Base-by-base conservation (phyloP, 1,139 yeast species). In the Lodderomyces metapsilosis region DNA sequence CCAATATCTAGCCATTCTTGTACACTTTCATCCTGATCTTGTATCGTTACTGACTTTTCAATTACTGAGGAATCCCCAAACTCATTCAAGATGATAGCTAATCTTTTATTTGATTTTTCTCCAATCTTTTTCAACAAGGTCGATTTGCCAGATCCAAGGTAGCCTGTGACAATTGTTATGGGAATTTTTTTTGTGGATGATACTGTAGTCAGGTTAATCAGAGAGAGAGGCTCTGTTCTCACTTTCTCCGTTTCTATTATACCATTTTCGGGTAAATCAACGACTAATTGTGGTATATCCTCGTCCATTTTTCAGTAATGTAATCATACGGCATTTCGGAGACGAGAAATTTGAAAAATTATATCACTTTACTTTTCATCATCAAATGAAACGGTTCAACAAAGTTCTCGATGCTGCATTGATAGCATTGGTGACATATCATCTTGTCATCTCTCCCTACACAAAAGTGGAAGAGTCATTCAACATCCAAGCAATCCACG, bases 1-100 rank as follows among this genome's bases (percentile, higher is more conserved):
- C 96, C 97, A 23, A 92, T 68, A 61, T 92, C 98, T 3, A 92
- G 71, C 98, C 98, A 94, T 58, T 92, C 98, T 55, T 89, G 88
- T 39, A 87, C 84, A 1, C 78, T 62, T 6, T 69, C 70, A n/a
- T 71, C 45, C 17, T 70, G 64, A 51, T 84, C 87, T 49, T 82
- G 76, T 10, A 92, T 83, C 0, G 95, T 85, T 44, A 92, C 76
- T 0, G 95, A 79, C 59, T 85, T 85, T 59, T 92, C 99, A 46
- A 92, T 89, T 40, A 84, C 94, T 12, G 91, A 78, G 0, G 97
- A 82, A 61, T 86, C 92, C 7, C 94, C 95, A 67, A 86, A 86
- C 61, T 88, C 98, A 62, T 92, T 92, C 56, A 92, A 67, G 13
- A 94, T 91, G 13, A 94, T 88, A 1, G 98, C 98, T 28, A 92